Percentiles rank a stretch among this genome's conserved stretches.
phyloP scores from a whole-genome alignment of 2,329 filamentous ascomycete genomes.

The Simplicillium aogashimaense region DNA sequence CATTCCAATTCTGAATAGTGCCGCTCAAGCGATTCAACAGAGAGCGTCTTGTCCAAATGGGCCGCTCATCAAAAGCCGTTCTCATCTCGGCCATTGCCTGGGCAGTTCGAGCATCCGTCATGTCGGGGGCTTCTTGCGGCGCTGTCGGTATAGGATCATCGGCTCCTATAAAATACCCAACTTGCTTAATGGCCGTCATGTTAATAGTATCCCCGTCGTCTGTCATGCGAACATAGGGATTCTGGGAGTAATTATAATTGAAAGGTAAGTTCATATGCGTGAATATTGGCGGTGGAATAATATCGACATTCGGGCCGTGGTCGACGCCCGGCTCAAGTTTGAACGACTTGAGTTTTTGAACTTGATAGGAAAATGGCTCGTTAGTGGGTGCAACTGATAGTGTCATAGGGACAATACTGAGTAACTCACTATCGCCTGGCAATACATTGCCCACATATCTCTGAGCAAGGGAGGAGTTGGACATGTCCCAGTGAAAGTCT shows the following conservation, averaged over 20 bases:
- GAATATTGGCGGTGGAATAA: conserved; percentile 73
- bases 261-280: conserved; percentile 66
- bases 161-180: conserved; percentile 48
- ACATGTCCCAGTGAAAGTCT: conserved; percentile 76
- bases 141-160: conserved; percentile 51
- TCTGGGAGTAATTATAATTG: conserved; percentile 76
- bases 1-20: conserved; percentile 39
- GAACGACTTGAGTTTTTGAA: conserved; percentile 49
- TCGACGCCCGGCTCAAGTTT: conserved; percentile 55
- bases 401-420: background rate
- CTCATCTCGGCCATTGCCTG: conserved; percentile 55
- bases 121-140: conserved; percentile 49
- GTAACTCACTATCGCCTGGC: conserved; percentile 53
- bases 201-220: conserved; percentile 47
- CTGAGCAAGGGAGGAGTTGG: conserved; percentile 57
- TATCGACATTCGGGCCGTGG: conserved; percentile 49
- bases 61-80: conserved; percentile 59
- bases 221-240: conserved; percentile 61
- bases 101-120: conserved; percentile 51
- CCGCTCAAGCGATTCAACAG: conserved; percentile 61
- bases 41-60: conserved; percentile 78
- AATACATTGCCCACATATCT: conserved; percentile 63
- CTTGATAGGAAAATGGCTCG: conserved; percentile 19
- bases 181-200: conserved; percentile 47
- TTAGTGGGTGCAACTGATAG: background rate